phyloP scores from a whole-genome alignment of 768 basidiomycete genomes.

The Mycena belliarum region DNA sequence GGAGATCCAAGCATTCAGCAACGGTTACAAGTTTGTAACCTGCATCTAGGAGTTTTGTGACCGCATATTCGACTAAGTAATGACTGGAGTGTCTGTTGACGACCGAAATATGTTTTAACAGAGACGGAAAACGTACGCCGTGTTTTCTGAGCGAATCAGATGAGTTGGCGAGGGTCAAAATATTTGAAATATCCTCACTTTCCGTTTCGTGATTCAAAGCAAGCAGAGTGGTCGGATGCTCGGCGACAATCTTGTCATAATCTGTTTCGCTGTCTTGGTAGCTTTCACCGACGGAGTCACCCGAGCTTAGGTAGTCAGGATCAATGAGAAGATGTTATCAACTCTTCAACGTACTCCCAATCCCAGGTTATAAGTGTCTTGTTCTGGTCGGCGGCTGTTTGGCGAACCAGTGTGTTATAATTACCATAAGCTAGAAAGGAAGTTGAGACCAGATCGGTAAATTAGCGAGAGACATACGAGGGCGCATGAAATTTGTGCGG shows the following conservation, averaged over 20 bases:
- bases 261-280: constrained; percentile 31
- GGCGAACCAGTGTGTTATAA: constrained; percentile 18
- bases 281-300: constrained; percentile 39
- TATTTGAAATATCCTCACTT: constrained; percentile 29
- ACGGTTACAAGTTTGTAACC: constrained; percentile 26
- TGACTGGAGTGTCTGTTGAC: constrained; percentile 21
- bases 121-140: constrained; percentile 36
- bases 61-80: constrained; percentile 39
- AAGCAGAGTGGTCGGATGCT: constrained; percentile 38
- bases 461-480: constrained; percentile 21
- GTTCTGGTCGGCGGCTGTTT: constrained; percentile 7
- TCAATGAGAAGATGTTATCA: neutral
- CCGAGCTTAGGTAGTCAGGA: constrained; percentile 29
- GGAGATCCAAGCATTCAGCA: constrained; percentile 25
- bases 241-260: constrained; percentile 31
- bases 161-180: neutral
- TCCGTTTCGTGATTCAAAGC: constrained; percentile 45
- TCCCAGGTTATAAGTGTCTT: constrained; percentile 25
- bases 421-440: constrained; percentile 18
- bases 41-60: constrained; percentile 24
- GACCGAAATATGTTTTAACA: no score
- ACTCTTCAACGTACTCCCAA: constrained; percentile 20
- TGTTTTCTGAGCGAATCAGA: constrained; percentile 30
- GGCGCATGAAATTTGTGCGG: constrained; percentile 27
- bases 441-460: no score